Evolutionary conservation across 768 basidiomycete genomes (phyloP).

Genomic region (Lentinus tigrinus): DNA sequence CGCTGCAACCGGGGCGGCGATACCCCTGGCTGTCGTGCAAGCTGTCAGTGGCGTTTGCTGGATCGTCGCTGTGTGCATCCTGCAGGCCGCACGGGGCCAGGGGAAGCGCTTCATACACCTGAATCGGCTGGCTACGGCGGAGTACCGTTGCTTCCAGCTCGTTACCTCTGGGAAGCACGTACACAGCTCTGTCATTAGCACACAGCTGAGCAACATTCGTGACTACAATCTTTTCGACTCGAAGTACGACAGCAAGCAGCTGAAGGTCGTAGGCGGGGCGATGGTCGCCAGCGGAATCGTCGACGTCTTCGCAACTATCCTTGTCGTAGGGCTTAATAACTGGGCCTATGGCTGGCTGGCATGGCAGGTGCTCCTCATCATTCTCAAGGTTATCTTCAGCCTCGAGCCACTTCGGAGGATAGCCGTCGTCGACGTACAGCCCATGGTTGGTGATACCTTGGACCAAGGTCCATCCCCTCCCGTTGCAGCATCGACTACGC

Average conservation of each 20-base stretch:
- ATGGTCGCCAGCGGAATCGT: slow-evolving; percentile 1
- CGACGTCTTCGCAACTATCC: slow-evolving; percentile 5
- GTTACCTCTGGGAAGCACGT: slow-evolving; percentile 4
- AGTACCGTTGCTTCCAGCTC: slow-evolving; percentile 11
- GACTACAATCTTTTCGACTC: slow-evolving; percentile 7
- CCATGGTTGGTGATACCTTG: not conserved
- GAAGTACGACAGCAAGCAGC: slow-evolving; percentile 1
- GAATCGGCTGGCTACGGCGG: not conserved
- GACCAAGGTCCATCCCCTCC: not conserved
- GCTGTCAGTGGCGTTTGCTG: not conserved
- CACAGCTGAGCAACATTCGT: slow-evolving; percentile 6
- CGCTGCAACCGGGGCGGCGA: not conserved
- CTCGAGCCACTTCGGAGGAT: slow-evolving; percentile 3
- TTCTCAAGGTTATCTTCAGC: slow-evolving; percentile 4
- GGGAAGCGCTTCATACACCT: slow-evolving; percentile 2
- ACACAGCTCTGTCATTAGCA: slow-evolving; percentile 5
- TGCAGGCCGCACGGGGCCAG: not conserved
- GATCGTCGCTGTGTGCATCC: not conserved
- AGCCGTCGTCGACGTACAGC: not conserved
- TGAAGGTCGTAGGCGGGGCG: not conserved
- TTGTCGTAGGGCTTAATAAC: slow-evolving; percentile 1
- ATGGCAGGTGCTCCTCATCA: not conserved
- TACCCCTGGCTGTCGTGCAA: not conserved
- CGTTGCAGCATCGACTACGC: not conserved
- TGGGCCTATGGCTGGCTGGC: slow-evolving; percentile 10